Base-by-base conservation (phyloP, 129 eudicot genomes). In the Dittrichia graveolens region DNA sequence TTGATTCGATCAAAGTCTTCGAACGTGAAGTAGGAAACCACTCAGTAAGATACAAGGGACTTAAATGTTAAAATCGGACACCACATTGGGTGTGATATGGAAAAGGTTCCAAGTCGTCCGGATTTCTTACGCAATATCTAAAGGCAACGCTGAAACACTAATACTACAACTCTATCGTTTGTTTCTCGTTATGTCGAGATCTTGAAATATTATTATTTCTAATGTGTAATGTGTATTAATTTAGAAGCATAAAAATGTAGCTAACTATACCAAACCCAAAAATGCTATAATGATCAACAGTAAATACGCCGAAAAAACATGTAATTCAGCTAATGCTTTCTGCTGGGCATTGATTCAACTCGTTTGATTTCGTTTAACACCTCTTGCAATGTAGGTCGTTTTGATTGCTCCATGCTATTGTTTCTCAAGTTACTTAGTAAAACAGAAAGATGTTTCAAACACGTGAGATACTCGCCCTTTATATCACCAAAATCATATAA, bases 381-480 rank as follows among this genome's bases (percentile, higher is more conserved):
- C 63, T 86, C 88, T 72, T 76, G 75, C 64, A 81, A 42, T 73
- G 68, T 31, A 56, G 84, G 65, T 49, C 81, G 67, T 62, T 61
- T 59, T 15, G 75, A 19, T 6, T 13, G 62, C 3, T 56, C 67
- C 48, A 14, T n/a, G 65, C 73, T 59, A 8, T 43, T 65, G 57
- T 40, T 42, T 24, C 16, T 43, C 3, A 57, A 69, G 55, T 43
- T 37, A 14, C 39, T 44, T 52, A 85, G 56, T 54, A 88, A 54
- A 39, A 60, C 44, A 65, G 68, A 54, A 7, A 91, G 86, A 41
- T 77, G 81, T 74, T 72, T 81, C 80, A 88, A 84, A 85, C 97
- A 91, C 1, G 85, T 82, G 35, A 84, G 83, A 71, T 91, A 91
- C 72, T 88, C 92, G 3, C 81, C 81, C 77, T 86, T 82, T 58